Evolutionary conservation across 192 early-diverging fungal genomes (phyloP).

Genomic region (Irineochytrium annulatum): DNA sequence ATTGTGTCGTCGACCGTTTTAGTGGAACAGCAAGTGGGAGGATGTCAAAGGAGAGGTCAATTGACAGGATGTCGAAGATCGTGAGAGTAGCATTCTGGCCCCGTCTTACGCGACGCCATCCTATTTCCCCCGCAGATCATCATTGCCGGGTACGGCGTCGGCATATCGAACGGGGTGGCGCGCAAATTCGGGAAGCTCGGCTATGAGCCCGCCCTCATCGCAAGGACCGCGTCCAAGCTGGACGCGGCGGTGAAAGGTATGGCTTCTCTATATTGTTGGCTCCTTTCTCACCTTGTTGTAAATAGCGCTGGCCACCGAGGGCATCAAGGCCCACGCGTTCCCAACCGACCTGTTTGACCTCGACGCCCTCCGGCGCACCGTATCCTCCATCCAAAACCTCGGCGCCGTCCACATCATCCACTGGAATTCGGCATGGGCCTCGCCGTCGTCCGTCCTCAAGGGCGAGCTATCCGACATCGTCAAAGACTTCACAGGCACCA

Average conservation of each 20-base stretch:
- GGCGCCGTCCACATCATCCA: slow-evolving; percentile 13
- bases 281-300: neutral
- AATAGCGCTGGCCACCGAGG: slow-evolving; percentile 8
- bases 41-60: too few relatives aligned
- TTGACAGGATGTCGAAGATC: too few relatives aligned
- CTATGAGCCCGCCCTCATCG: slow-evolving; percentile 23
- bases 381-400: slow-evolving; percentile 11
- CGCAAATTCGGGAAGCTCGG: slow-evolving; percentile 23
- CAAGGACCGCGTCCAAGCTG: slow-evolving; percentile 26
- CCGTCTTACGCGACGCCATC: too few relatives aligned
- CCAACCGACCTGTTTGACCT: slow-evolving; percentile 21
- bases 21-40: too few relatives aligned
- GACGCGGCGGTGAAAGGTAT: slow-evolving; percentile 17
- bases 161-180: slow-evolving; percentile 20
- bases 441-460: too few relatives aligned
- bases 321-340: slow-evolving; percentile 26
- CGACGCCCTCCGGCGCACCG: neutral
- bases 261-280: neutral
- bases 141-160: slow-evolving; percentile 29
- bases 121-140: too few relatives aligned
- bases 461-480: too few relatives aligned
- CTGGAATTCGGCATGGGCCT: slow-evolving; percentile 36
- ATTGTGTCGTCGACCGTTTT: too few relatives aligned
- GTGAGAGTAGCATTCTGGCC: too few relatives aligned
- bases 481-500: slow-evolving; percentile 7